A percentile compares a stretch with the other conserved stretches of the same genome.
Evolutionary conservation across 169 alveolate species (phyloP).

Genomic region (Amoebophrya sp.): DNA sequence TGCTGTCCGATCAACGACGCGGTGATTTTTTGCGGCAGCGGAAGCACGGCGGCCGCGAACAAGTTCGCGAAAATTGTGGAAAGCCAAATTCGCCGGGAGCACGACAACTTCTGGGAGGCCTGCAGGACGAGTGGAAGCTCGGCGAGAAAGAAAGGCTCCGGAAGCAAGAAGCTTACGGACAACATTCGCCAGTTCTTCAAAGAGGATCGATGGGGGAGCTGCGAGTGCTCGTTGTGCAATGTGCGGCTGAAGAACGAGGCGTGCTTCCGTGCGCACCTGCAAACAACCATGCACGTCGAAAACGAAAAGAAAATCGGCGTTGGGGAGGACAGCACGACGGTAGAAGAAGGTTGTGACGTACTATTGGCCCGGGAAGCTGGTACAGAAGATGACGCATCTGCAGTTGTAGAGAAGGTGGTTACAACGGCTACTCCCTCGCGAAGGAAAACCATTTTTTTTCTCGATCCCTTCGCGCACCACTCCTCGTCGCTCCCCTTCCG

Average conservation of each 20-base stretch:
- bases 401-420: too few species aligned
- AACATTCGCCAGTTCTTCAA: background rate
- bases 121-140: background rate
- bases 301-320: background rate
- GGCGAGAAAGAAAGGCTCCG: background rate
- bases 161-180: background rate
- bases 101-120: too few species aligned
- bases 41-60: conserved; percentile 33
- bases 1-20: conserved; percentile 36
- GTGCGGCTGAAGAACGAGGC: conserved; percentile 33
- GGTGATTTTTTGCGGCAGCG: conserved; percentile 48
- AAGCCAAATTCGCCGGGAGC: background rate
- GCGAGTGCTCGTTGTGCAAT: conserved; percentile 34
- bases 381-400: background rate
- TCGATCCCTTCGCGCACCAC: conserved; percentile 48
- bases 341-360: too few species aligned
- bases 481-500: conserved; percentile 42
- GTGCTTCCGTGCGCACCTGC: background rate
- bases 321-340: too few species aligned
- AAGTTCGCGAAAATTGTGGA: background rate
- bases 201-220: conserved; percentile 37
- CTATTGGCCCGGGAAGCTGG: background rate
- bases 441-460: conserved; percentile 3
- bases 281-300: background rate
- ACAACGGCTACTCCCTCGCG: background rate